These are phyloP conservation scores for Pilaira anomala DNA, from an alignment of 192 early-diverging fungal species.

Conservation along the genomic window DNA sequence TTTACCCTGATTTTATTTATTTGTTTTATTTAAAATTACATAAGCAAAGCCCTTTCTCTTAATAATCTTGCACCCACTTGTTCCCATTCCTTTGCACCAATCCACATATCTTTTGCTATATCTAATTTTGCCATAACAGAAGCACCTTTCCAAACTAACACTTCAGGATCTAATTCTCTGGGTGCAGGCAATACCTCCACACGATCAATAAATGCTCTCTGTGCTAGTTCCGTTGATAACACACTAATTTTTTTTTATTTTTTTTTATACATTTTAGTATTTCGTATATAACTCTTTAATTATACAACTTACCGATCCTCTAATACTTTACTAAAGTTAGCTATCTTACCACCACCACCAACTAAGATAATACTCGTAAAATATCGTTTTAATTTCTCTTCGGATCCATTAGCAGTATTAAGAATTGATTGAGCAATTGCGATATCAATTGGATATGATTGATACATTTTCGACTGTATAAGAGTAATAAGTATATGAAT, in stretches of 20 bases:
- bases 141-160: slow-evolving; percentile 87
- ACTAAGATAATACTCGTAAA: slow-evolving; percentile 80
- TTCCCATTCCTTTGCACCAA: slow-evolving; percentile 68
- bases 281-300: neutral
- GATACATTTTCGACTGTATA: neutral
- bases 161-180: slow-evolving; percentile 76
- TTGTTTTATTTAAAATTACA: slow-evolving; percentile 42
- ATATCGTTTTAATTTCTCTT: slow-evolving; percentile 69
- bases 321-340: slow-evolving; percentile 62
- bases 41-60: slow-evolving; percentile 60
- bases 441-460: slow-evolving; percentile 57
- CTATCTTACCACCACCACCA: slow-evolving; percentile 76
- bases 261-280: slow-evolving; percentile 15
- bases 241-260: slow-evolving; percentile 16
- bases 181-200: slow-evolving; percentile 74
- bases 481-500: neutral
- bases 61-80: slow-evolving; percentile 64
- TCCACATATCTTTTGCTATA: slow-evolving; percentile 76
- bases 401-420: slow-evolving; percentile 49
- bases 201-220: slow-evolving; percentile 43
- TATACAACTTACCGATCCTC: slow-evolving; percentile 49
- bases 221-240: slow-evolving; percentile 37
- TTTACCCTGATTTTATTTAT: too few species aligned
- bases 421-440: slow-evolving; percentile 70
- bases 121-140: slow-evolving; percentile 78